Conservation (phyloP, 2,329 filamentous ascomycete species). For the Venturia pyrina region DNA sequence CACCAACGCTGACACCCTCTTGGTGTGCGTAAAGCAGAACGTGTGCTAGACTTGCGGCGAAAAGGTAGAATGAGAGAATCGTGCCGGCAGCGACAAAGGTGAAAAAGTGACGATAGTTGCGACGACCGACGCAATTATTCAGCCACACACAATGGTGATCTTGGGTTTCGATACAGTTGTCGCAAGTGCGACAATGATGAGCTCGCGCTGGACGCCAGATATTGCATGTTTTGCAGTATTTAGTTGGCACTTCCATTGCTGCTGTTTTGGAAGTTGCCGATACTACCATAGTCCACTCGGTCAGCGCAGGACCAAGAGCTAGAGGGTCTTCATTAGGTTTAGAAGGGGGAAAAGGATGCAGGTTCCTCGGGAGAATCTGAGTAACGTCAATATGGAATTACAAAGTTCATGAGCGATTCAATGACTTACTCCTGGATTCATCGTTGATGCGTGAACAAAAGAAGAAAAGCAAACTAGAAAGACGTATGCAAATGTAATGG, state of each 20-base stretch:
- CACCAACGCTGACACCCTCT: slow-evolving; percentile 54
- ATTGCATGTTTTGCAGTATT: slow-evolving; percentile 95
- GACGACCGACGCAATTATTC: slow-evolving; percentile 93
- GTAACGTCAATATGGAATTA: slow-evolving; percentile 11
- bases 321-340: slow-evolving; percentile 72
- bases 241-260: slow-evolving; percentile 95
- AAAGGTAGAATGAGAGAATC: slow-evolving; percentile 63
- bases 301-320: slow-evolving; percentile 71
- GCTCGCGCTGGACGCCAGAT: slow-evolving; percentile 94
- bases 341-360: slow-evolving; percentile 75
- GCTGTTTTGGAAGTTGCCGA: slow-evolving; percentile 63
- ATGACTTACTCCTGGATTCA: slow-evolving; percentile 77
- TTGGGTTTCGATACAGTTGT: slow-evolving; percentile 94
- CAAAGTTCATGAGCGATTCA: background rate
- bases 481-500: slow-evolving; percentile 83
- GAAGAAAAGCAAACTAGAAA: slow-evolving; percentile 86
- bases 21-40: slow-evolving; percentile 60
- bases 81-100: slow-evolving; percentile 76
- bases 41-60: slow-evolving; percentile 71
- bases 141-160: slow-evolving; percentile 99
- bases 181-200: slow-evolving; percentile 92
- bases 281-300: slow-evolving; percentile 88
- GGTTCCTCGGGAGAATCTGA: slow-evolving; percentile 86
- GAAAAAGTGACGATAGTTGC: slow-evolving; percentile 98
- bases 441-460: slow-evolving; percentile 83